These are phyloP conservation scores for Coleophoma eucalyptorum DNA, from an alignment of 2,329 filamentous ascomycete genomes.

Conservation along the genomic window DNA sequence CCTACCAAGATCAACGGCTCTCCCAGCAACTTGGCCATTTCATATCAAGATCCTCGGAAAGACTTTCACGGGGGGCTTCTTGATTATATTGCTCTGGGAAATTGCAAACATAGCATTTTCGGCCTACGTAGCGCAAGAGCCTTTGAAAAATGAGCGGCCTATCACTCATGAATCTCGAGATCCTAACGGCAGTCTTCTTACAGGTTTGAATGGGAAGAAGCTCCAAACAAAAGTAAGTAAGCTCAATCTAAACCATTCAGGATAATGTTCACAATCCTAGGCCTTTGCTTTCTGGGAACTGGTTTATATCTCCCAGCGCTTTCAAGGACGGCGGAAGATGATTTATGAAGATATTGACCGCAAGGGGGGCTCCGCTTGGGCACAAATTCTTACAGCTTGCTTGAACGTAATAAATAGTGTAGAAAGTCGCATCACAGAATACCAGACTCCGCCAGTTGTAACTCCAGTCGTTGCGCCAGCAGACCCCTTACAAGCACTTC, in stretches of 20 bases:
- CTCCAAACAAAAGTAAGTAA: constrained; percentile 62
- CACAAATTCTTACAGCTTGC: constrained; percentile 69
- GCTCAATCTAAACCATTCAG: background rate
- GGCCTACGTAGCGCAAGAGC: constrained; percentile 74
- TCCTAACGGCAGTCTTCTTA: constrained; percentile 84
- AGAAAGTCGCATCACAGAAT: constrained; percentile 59
- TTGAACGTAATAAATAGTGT: constrained; percentile 67
- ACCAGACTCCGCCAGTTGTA: constrained; percentile 35
- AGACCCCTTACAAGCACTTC: constrained; percentile 13
- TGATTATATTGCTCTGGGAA: constrained; percentile 73
- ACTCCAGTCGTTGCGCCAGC: constrained; percentile 9
- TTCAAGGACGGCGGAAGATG: constrained; percentile 66
- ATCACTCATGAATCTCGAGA: constrained; percentile 84
- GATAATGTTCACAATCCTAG: constrained; percentile 32
- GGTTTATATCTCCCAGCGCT: constrained; percentile 71
- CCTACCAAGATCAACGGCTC: constrained; percentile 67
- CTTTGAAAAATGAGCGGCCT: constrained; percentile 79
- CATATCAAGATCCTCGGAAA: constrained; percentile 51
- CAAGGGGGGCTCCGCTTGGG: constrained; percentile 75
- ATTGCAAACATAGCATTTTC: constrained; percentile 74
- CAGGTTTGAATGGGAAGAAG: constrained; percentile 80
- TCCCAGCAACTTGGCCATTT: constrained; percentile 54
- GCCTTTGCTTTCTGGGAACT: constrained; percentile 92
- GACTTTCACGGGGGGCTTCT: constrained; percentile 56
- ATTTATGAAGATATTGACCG: constrained; percentile 89